Evolutionary conservation across 1,139 yeast species (phyloP), one percentile per base, ranked within the genome.

Genomic region (Meyerozyma sp.): DNA sequence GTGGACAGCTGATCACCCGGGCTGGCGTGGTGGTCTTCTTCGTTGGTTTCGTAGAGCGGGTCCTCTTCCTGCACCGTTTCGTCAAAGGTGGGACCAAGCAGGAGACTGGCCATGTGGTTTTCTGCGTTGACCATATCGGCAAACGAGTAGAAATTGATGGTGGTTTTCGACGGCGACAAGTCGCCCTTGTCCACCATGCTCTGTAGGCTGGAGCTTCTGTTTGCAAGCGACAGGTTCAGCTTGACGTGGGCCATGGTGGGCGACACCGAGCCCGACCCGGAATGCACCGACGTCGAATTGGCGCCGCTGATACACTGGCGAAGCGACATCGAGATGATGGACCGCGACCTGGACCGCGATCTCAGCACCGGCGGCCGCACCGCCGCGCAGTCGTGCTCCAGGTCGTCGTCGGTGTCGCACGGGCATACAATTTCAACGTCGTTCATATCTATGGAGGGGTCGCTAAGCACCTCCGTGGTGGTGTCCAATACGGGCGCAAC

Each of bases 401-500:
- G n/a, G 4, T 37, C 41, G 10, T 39, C 45, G 14, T 47, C 51
- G 7, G 39, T 48, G 9, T 52, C 55, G 13, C 53, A 54, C 41
- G 59, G 61, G 44, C 65, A 64, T 41, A 63, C 63, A 42, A 65
- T 52, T 36, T 60, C 56, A 18, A 65, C 66, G 39, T 58, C 54
- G 16, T 58, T 52, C 39, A 55, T 49, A 42, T 62, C 60, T 8
- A 60, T 51, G n/a, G 54, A 48, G 11, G 70, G 70, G 42, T 65
- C 56, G 28, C 56, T 51, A 23, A 63, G 45, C 36, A 63, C 58
- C 44, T 64, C 68, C 1, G 69, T 55, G 18, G 69, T 62, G 18
- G 65, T 54, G 46, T 65, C 70, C 41, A 65, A 52, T 8, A 63
- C 61, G 6, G 70, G 70, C 32, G 59, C 59, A 14, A 62, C 54